Base-by-base conservation (phyloP, 2,329 filamentous ascomycete species). In the Acarospora socialis region DNA sequence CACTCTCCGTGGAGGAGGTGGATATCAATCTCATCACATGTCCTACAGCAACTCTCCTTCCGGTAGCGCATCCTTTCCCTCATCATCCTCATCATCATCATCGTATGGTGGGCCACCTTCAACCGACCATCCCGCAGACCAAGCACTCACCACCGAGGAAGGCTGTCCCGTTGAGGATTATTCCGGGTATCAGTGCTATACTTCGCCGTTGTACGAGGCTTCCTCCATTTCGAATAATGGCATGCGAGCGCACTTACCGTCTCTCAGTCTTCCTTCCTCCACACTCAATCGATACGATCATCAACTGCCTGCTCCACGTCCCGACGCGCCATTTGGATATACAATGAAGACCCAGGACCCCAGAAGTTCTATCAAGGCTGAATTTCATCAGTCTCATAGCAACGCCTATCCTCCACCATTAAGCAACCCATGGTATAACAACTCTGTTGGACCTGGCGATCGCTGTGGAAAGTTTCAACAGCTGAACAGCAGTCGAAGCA, bases 111-210 rank as follows among this genome's bases (percentile, higher is more conserved):
- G 13, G 16, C 20, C 17, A 20, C n/a, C 21, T n/a, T n/a, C n/a
- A n/a, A 24, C 16, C 33, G 28, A 31, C 13, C 27, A 28, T 12
- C 23, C 21, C 9, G 16, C 20, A 16, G 27, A 35, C 6, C 12
- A 19, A 6, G 19, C 26, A 10, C 33, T 35, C 12, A 35, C 19
- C 3, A 19, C 27, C 19, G 33, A 35, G 21, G 33, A 35, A 9
- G 33, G 13, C n/a, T 18, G 23, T 22, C 19, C 20, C 21, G 31
- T 35, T 17, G 27, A 31, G n/a, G 28, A 35, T 8, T 30, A 35
- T 18, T 20, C 26, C n/a, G 33, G 33, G 4, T 35, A 35, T 32
- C 33, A 35, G 18, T 35, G 31, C 28, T 35, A 35, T 23, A 27
- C 33, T 2, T 32, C 28, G 4, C n/a, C 33, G 7, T 17, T 35